Base-by-base conservation (phyloP, 345 rosid species). In the Litchi chinensis region DNA sequence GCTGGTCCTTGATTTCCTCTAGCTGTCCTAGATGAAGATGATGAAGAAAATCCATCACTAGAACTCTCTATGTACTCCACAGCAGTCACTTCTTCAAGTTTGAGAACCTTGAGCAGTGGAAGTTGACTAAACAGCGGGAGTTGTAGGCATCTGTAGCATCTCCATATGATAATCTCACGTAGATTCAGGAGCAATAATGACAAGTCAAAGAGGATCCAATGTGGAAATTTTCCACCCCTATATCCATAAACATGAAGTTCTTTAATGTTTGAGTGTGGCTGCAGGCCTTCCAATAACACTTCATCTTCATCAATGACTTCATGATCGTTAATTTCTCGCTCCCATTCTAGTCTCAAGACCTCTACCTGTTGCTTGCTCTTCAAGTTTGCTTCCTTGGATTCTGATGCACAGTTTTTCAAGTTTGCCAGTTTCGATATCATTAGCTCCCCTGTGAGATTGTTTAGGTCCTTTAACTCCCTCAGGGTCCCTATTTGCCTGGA, bases 381-480 rank as follows among this genome's bases (percentile, higher is more conserved):
- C 24, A 73, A 39, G 54, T 56, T 79, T 73, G 57, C 69, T 28
- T 65, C 66, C 40, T 22, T 65, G 10, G 69, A 76, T 52, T 65
- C 70, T 41, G 21, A 15, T 16, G 68, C 74, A 19, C 32, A 41
- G 43, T 77, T 63, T 56, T 21, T 26, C 54, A 77, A 60, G 46
- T 79, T 68, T 19, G 50, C 73, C 76, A 68, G 46, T 8, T 18
- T 26, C 13, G 9, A 3, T 59, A 79, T 59, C 39, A 21, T 8
- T n/a, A 79, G 71, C 54, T 74, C 50, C 44, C 82, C 82, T 67
- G 74, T 75, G 10, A 79, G 71, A 22, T 65, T 50, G 78, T 74
- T 74, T 43, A 74, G 22, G 9, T 5, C n/a, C 5, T 63, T 65
- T 41, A 75, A 69, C 57, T 74, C 71, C 1, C 65, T 48, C 43